Percentiles rank a stretch among this genome's conserved stretches.
Evolutionary conservation across 2,329 filamentous ascomycete species (phyloP).

Genomic region (Colletotrichum karsti): DNA sequence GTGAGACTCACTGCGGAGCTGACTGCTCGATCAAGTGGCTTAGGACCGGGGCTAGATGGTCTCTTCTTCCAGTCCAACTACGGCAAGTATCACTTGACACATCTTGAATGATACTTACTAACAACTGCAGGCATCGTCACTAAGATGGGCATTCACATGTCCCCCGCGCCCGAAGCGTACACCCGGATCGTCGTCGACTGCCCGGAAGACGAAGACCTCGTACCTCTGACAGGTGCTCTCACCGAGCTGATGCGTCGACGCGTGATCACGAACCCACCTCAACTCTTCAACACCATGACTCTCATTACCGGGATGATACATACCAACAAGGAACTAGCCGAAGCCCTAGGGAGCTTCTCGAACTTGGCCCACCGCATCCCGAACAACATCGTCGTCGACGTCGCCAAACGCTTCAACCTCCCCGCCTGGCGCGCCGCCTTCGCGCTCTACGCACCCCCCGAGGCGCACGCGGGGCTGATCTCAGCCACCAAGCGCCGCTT

Average conservation of each 20-base stretch:
- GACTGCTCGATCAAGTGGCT: background rate
- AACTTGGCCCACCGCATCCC: background rate
- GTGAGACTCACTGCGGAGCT: background rate
- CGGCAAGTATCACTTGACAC: background rate
- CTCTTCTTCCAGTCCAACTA: constrained; percentile 28
- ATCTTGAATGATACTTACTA: background rate
- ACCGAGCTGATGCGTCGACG: constrained; percentile 27
- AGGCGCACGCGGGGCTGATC: background rate
- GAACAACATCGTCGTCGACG: background rate
- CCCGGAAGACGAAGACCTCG: constrained; percentile 31
- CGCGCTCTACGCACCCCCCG: background rate
- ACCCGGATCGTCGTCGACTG: background rate
- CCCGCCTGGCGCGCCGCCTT: background rate
- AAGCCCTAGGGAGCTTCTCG: background rate
- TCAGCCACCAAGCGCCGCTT: constrained; percentile 17
- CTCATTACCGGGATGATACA: constrained; percentile 25
- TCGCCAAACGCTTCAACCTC: background rate
- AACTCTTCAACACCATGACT: constrained; percentile 38
- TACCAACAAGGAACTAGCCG: background rate
- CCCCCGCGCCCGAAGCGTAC: background rate
- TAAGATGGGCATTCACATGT: background rate
- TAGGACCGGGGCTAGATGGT: constrained; percentile 31
- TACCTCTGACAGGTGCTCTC: constrained; percentile 37
- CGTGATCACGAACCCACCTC: constrained; percentile 48
- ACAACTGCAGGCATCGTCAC: background rate